These are phyloP conservation scores for Pythium scleroteichum DNA, from an alignment of 352 stramenopile genomes.

Conservation along the genomic window DNA sequence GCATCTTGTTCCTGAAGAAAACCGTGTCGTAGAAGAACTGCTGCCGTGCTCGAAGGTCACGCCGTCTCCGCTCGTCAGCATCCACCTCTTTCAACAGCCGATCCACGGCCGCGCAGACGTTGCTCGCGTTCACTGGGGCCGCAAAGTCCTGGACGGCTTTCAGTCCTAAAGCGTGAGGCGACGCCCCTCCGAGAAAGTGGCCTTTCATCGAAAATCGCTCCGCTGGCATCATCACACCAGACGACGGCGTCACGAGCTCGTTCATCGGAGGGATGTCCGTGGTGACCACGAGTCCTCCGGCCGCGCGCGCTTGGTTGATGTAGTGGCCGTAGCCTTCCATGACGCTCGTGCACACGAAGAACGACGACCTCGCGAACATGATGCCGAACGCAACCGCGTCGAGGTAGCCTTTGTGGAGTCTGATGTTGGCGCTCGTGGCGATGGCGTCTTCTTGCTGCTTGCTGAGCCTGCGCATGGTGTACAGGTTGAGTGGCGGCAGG, in stretches of 20 bases:
- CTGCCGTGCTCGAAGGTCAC: slow-evolving; percentile 36
- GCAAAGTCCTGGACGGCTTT: slow-evolving; percentile 40
- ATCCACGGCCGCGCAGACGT: slow-evolving; percentile 55
- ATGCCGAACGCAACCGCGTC: slow-evolving; percentile 41
- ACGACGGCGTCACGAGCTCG: slow-evolving; percentile 46
- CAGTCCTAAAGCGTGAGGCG: slow-evolving; percentile 47
- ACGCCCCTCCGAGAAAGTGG: slow-evolving; percentile 48
- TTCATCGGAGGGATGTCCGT: slow-evolving; percentile 55
- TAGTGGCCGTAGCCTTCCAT: slow-evolving; percentile 59
- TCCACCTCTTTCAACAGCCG: slow-evolving; percentile 43
- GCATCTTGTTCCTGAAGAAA: slow-evolving; percentile 64
- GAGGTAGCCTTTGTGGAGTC: slow-evolving; percentile 35
- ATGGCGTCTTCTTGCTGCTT: slow-evolving; percentile 2
- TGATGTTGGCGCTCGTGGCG: slow-evolving; percentile 18
- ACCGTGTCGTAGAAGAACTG: slow-evolving; percentile 65
- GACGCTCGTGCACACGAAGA: slow-evolving; percentile 53
- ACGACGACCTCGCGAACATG: slow-evolving; percentile 43
- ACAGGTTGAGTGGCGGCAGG: slow-evolving; percentile 48
- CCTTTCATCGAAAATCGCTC: slow-evolving; percentile 20
- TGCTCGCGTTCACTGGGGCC: slow-evolving; percentile 27
- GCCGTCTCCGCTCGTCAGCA: slow-evolving; percentile 25
- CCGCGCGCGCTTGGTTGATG: slow-evolving; percentile 56
- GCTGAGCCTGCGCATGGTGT: slow-evolving; percentile 44
- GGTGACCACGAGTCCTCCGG: slow-evolving; percentile 42
- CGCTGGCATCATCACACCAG: slow-evolving; percentile 34